phyloP scores from a whole-genome alignment of 2,329 filamentous ascomycete genomes.

The Aspergillus oerlinghausenensis region DNA sequence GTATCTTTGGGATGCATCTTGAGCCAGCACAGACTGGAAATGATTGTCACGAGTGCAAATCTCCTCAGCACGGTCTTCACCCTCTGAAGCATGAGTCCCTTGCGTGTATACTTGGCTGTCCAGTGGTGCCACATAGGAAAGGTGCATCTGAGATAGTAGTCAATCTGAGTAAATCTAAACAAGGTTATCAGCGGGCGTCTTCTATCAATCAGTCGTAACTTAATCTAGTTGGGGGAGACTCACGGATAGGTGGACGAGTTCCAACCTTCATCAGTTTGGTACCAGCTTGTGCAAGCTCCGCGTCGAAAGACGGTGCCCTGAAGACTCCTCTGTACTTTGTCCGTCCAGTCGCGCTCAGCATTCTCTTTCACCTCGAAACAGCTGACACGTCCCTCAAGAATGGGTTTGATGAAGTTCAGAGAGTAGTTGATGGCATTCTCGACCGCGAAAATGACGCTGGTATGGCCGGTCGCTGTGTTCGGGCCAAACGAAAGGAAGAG shows the following conservation, averaged over 20 bases:
- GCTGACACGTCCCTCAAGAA: slow-evolving; percentile 44
- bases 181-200: background rate
- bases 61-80: slow-evolving; percentile 15
- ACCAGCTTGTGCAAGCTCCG: slow-evolving; percentile 49
- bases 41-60: slow-evolving; percentile 13
- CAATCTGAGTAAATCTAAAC: slow-evolving; percentile 46
- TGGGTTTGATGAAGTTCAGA: slow-evolving; percentile 54
- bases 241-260: slow-evolving; percentile 47
- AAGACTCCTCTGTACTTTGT: slow-evolving; percentile 44
- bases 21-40: slow-evolving; percentile 14
- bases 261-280: slow-evolving; percentile 46
- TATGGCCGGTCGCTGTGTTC: slow-evolving; percentile 60
- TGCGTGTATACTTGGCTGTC: slow-evolving; percentile 48
- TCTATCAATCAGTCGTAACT: background rate
- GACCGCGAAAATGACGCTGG: slow-evolving; percentile 54
- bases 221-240: slow-evolving; percentile 10
- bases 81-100: slow-evolving; percentile 38
- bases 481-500: slow-evolving; percentile 62
- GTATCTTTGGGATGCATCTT: slow-evolving; percentile 1
- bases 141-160: slow-evolving; percentile 47
- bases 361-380: slow-evolving; percentile 47
- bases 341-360: slow-evolving; percentile 45
- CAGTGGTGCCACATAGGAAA: slow-evolving; percentile 54
- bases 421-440: slow-evolving; percentile 61
- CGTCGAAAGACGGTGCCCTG: slow-evolving; percentile 46